A percentile compares a stretch with the other conserved stretches of the same genome.
Evolutionary conservation across 1,284 basidiomycete genomes (phyloP).

Genomic region (Ustilago loliicola): DNA sequence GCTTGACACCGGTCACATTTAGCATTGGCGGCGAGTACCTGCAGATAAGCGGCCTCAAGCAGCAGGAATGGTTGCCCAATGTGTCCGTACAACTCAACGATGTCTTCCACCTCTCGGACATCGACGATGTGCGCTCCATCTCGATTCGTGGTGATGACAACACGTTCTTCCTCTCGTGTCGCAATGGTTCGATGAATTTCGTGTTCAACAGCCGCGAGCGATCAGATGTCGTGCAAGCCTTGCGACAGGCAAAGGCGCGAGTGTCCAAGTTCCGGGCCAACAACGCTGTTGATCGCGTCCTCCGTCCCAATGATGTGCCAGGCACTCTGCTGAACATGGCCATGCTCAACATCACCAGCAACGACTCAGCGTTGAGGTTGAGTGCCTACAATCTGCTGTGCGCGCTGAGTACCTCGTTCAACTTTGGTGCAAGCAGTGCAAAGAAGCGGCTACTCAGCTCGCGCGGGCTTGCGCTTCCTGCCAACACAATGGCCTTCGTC

Average conservation of each 20-base stretch:
- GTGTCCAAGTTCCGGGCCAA: slow-evolving; percentile 58
- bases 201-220: slow-evolving; percentile 65
- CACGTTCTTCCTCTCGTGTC: slow-evolving; percentile 66
- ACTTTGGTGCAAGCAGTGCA: slow-evolving; percentile 63
- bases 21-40: slow-evolving; percentile 61
- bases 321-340: slow-evolving; percentile 69
- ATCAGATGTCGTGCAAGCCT: slow-evolving; percentile 62
- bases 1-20: slow-evolving; percentile 62
- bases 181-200: slow-evolving; percentile 61
- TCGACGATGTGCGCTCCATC: slow-evolving; percentile 64
- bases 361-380: slow-evolving; percentile 54
- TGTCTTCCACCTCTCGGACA: slow-evolving; percentile 65
- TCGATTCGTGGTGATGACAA: slow-evolving; percentile 67
- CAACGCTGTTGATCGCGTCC: slow-evolving; percentile 53
- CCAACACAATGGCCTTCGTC: slow-evolving; percentile 65
- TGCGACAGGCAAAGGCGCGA: slow-evolving; percentile 65
- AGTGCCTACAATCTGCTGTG: slow-evolving; percentile 66
- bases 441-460: slow-evolving; percentile 60
- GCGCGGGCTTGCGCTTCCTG: slow-evolving; percentile 60
- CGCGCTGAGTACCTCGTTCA: slow-evolving; percentile 67
- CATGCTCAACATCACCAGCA: slow-evolving; percentile 67
- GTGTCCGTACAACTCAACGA: slow-evolving; percentile 55
- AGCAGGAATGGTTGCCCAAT: slow-evolving; percentile 53
- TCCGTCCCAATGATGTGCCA: slow-evolving; percentile 65
- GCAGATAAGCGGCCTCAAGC: slow-evolving; percentile 64